A percentile compares a stretch with the other conserved stretches of the same genome.
These are phyloP conservation scores for Neoascochyta sp. DNA, from an alignment of 2,329 filamentous ascomycete genomes.

Conservation along the genomic window DNA sequence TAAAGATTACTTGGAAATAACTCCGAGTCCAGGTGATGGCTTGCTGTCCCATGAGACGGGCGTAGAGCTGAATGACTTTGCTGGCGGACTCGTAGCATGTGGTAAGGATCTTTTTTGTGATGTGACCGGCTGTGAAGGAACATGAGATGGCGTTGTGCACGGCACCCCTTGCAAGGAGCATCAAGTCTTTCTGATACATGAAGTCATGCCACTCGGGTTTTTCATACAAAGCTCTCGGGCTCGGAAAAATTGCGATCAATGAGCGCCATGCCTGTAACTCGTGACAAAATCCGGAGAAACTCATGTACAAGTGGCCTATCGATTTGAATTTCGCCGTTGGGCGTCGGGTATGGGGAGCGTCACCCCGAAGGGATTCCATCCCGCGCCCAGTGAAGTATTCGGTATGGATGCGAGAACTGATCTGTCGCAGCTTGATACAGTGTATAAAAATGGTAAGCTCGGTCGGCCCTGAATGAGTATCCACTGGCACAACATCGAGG, in stretches of 20 bases:
- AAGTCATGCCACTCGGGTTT: constrained; percentile 47
- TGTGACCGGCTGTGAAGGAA: constrained; percentile 1
- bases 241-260: constrained; percentile 29
- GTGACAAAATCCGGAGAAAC: constrained; percentile 21
- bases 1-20: constrained; percentile 50
- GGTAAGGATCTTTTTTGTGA: constrained; percentile 9
- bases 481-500: constrained; percentile 18
- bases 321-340: no score
- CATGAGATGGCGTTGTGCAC: constrained; percentile 36
- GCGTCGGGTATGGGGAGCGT: no score
- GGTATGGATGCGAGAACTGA: constrained; percentile 42
- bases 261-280: constrained; percentile 40
- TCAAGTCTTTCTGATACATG: constrained; percentile 40
- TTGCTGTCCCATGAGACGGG: constrained; percentile 32
- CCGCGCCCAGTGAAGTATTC: constrained; percentile 23
- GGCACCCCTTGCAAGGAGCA: constrained; percentile 42
- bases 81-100: constrained; percentile 37
- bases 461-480: constrained; percentile 3
- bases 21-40: constrained; percentile 46
- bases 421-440: constrained; percentile 39
- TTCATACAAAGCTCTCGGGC: constrained; percentile 43
- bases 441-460: constrained; percentile 42
- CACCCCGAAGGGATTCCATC: no score
- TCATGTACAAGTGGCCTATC: constrained; percentile 9
- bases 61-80: constrained; percentile 41